Evolutionary conservation across 2,329 filamentous ascomycete genomes (phyloP), one percentile per base, ranked within the genome.

Genomic region (Sporothrix pseudoabietina): DNA sequence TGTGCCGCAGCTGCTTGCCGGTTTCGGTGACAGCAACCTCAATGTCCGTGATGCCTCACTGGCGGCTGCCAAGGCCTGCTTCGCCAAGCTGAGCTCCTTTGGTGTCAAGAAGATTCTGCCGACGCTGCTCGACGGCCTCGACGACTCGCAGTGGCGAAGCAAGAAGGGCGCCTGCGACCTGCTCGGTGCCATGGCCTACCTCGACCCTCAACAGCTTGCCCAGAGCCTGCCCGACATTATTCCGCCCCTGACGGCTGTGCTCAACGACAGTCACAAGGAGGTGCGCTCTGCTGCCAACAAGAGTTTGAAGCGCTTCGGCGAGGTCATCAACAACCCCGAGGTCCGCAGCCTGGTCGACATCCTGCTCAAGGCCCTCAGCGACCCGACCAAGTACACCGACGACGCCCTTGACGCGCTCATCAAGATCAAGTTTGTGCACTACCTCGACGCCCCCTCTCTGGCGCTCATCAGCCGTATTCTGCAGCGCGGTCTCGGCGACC

Each of bases 181-280:
- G 35, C 87, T 99, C 16, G 96, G 96, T 80, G 96, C 96, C 75
- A 99, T 99, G 96, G 97, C 96, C 5, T 99, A 99, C 80, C 88
- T 99, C 44, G 96, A 98, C 80, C 95, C 97, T 8, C 92, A 98
- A 77, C 96, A 99, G 81, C 88, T 99, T 22, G 94, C 96, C 0
- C 88, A 92, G 77, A 98, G 94, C 80, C 84, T 99, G 78, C 96
- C 96, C 1, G 94, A 97, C 73, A 99, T 99, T 77, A 99, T 99
- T 77, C 96, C 97, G 35, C 95, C 97, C 19, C 86, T 99, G 73
- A 98, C 97, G 0, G 90, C 92, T 63, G 96, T 98, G 3, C 85
- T 99, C 74, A 99, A 97, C 77, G 96, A 99, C 84, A 98, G 93
- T 78, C 96, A 99, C 84, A 99, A 99, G 82, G 96, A 99, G 83